Evolutionary conservation across 768 basidiomycete genomes (phyloP).

Genomic region (Cyclocybe aegerita): DNA sequence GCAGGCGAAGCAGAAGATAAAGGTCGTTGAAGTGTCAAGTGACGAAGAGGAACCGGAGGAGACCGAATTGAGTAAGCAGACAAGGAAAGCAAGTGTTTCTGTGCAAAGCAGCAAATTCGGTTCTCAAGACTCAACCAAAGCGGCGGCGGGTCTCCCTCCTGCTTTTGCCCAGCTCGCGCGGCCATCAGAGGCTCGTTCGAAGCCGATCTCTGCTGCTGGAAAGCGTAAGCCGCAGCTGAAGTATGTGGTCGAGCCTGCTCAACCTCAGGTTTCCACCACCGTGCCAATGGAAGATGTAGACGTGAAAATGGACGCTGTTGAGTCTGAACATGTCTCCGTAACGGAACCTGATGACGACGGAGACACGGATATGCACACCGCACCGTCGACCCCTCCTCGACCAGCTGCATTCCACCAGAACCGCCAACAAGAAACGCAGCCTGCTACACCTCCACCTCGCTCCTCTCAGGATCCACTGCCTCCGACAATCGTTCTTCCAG

Average conservation of each 20-base stretch:
- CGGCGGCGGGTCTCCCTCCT: background rate
- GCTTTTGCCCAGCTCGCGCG: background rate
- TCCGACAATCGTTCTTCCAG: background rate
- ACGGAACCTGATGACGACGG: conserved; percentile 1
- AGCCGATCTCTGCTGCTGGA: background rate
- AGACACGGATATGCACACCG: conserved; percentile 7
- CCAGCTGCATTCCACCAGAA: background rate
- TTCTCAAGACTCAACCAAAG: background rate
- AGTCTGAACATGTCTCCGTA: conserved; percentile 2
- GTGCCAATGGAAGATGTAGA: conserved; percentile 14
- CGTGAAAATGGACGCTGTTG: conserved; percentile 27
- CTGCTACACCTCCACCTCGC: background rate
- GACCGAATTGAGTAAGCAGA: conserved; percentile 26
- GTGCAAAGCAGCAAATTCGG: conserved; percentile 4
- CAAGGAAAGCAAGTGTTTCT: conserved; percentile 7
- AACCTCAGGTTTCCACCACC: background rate
- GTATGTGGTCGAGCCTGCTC: conserved; percentile 6
- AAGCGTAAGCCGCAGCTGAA: conserved; percentile 3
- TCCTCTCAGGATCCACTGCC: background rate
- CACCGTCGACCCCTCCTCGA: conserved; percentile 15
- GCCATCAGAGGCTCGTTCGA: conserved; percentile 1
- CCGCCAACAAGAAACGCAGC: background rate
- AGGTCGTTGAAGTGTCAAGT: conserved; percentile 42
- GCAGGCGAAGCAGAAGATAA: conserved; percentile 18
- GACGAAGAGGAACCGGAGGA: conserved; percentile 21